phyloP scores from a whole-genome alignment of 2,329 filamentous ascomycete species.

The Claviceps pazoutovae region DNA sequence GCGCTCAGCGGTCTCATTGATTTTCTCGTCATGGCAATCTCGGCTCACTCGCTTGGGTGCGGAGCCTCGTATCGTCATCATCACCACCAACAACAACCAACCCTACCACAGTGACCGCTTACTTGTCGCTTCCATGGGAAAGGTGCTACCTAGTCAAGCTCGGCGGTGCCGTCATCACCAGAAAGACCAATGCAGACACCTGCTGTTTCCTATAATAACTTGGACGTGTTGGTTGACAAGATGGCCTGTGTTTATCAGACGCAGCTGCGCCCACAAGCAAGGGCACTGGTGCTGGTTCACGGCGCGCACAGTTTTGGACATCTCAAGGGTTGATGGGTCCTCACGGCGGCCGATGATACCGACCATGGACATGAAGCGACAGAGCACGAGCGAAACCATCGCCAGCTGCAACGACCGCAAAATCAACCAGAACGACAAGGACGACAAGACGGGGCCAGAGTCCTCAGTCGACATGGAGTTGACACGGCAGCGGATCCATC shows the following conservation, averaged over 20 bases:
- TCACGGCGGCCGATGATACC: neutral
- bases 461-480: neutral
- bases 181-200: neutral
- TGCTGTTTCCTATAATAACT: neutral
- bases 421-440: neutral
- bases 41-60: too few species aligned
- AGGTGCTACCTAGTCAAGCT: neutral
- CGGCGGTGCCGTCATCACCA: slow-evolving; percentile 2
- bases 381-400: neutral
- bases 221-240: neutral
- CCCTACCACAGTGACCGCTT: neutral
- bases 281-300: neutral
- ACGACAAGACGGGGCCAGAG: neutral
- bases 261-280: neutral
- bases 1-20: too few species aligned
- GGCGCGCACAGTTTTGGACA: slow-evolving; percentile 2
- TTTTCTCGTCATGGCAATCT: too few species aligned
- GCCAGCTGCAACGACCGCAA: neutral
- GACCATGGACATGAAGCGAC: neutral
- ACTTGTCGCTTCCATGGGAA: neutral
- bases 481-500: neutral
- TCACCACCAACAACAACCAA: too few species aligned
- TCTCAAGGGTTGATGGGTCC: neutral
- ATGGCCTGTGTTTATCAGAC: neutral
- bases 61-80: too few species aligned